These are phyloP conservation scores for Gastrodia elata DNA, from an alignment of 106 monocot genomes.

Conservation along the genomic window DNA sequence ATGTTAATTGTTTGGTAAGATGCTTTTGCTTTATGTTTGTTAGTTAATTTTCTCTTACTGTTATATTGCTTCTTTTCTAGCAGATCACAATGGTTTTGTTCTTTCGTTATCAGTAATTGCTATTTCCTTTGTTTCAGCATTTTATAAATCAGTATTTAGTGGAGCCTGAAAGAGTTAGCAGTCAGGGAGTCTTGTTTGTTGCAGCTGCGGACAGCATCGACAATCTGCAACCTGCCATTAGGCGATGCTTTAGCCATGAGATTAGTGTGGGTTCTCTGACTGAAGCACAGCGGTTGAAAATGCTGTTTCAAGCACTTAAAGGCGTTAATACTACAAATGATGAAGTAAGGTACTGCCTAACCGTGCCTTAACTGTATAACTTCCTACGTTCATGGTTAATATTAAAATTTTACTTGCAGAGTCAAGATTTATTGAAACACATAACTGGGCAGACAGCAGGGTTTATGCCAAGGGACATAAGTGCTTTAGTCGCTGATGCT, in stretches of 20 bases:
- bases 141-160: conserved; percentile 34
- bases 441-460: conserved; percentile 74
- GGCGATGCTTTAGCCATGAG: conserved; percentile 92
- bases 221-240: conserved; percentile 48
- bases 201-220: conserved; percentile 70
- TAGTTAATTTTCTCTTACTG: not conserved
- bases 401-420: conserved; percentile 29
- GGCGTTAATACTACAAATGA: conserved; percentile 22
- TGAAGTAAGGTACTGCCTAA: conserved; percentile 30
- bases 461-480: conserved; percentile 81
- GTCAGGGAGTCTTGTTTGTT: conserved; percentile 56
- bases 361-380: not conserved
- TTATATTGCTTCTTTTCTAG: not conserved
- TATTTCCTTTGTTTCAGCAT: not conserved
- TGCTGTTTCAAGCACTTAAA: conserved; percentile 52
- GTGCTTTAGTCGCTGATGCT: conserved; percentile 81
- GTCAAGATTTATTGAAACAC: conserved; percentile 45
- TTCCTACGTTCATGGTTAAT: not conserved
- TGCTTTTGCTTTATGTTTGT: not conserved
- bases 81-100: not conserved
- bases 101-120: not conserved
- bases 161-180: conserved; percentile 32
- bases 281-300: conserved; percentile 34
- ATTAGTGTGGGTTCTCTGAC: conserved; percentile 54
- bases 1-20: conserved; percentile 39